phyloP scores from a whole-genome alignment of 1,284 basidiomycete genomes.

The Cutaneotrichosporon cavernicola region DNA sequence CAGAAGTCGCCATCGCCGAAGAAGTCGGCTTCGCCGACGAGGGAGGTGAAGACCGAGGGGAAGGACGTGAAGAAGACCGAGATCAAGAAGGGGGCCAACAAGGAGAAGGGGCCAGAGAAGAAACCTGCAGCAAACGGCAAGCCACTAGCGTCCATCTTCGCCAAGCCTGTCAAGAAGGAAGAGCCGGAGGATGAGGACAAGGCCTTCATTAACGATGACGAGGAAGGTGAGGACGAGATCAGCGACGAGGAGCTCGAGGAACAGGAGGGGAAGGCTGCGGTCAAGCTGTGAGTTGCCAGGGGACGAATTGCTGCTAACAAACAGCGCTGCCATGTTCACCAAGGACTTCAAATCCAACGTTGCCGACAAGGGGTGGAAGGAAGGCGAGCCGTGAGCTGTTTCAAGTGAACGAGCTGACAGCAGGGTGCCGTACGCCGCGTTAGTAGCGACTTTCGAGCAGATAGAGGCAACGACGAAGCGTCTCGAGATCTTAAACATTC shows the following conservation, averaged over 20 bases:
- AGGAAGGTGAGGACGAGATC: constrained; percentile 50
- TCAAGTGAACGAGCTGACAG: constrained; percentile 12
- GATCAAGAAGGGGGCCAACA: constrained; percentile 8
- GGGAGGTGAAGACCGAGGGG: not conserved
- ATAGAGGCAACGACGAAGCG: constrained; percentile 97
- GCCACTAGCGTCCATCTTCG: constrained; percentile 52
- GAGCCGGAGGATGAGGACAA: constrained; percentile 40
- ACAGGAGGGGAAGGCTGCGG: constrained; percentile 61
- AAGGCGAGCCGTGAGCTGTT: constrained; percentile 70
- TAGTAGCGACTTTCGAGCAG: constrained; percentile 81
- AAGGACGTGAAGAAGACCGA: constrained; percentile 14
- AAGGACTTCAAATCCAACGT: constrained; percentile 62
- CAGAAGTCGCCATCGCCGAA: not conserved
- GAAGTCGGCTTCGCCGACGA: constrained; percentile 17
- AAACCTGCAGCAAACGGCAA: constrained; percentile 32
- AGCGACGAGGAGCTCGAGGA: constrained; percentile 55
- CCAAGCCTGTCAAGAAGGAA: constrained; percentile 38
- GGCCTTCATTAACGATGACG: constrained; percentile 52
- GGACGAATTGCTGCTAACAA: constrained; percentile 1
- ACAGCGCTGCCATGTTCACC: constrained; percentile 62
- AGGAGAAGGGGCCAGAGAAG: not conserved
- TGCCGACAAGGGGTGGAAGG: constrained; percentile 80
- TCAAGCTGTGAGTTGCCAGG: constrained; percentile 61
- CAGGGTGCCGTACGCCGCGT: constrained; percentile 89
- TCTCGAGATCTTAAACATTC: constrained; percentile 82